These are phyloP conservation scores for Mucor lusitanicus DNA, from an alignment of 371 early-diverging fungal genomes.

Conservation along the genomic window DNA sequence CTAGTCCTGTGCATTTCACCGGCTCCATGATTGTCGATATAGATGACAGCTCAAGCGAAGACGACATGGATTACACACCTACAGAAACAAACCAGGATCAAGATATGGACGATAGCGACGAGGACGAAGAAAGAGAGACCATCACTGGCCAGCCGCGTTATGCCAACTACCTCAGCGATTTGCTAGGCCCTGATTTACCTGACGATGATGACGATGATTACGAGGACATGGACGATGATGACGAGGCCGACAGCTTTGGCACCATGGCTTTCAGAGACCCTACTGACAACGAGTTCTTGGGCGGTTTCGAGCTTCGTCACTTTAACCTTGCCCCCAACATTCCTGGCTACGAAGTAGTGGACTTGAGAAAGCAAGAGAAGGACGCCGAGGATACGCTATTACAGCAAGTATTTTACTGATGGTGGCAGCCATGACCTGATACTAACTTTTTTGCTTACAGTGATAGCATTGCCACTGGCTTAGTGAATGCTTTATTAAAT, in stretches of 20 bases:
- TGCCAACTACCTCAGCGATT: slow-evolving; percentile 20
- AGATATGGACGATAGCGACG: neutral
- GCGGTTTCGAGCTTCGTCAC: slow-evolving; percentile 31
- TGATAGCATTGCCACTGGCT: slow-evolving; percentile 27
- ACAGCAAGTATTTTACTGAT: slow-evolving; percentile 11
- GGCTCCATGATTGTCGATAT: neutral
- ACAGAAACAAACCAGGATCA: neutral
- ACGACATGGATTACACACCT: neutral
- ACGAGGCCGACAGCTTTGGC: slow-evolving; percentile 15
- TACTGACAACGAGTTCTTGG: slow-evolving; percentile 21
- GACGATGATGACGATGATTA: slow-evolving; percentile 30
- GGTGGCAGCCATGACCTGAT: too few species aligned
- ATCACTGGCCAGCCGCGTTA: slow-evolving; percentile 20
- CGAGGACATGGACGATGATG: slow-evolving; percentile 16
- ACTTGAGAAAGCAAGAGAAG: slow-evolving; percentile 25
- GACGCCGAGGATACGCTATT: slow-evolving; percentile 16
- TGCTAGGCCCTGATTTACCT: slow-evolving; percentile 29
- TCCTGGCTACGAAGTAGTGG: slow-evolving; percentile 14
- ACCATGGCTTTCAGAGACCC: slow-evolving; percentile 26
- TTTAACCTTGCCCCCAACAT: slow-evolving; percentile 19
- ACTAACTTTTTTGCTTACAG: slow-evolving; percentile 4
- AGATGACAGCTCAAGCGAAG: neutral
- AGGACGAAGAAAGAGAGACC: slow-evolving; percentile 13
- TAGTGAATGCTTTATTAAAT: slow-evolving; percentile 30
- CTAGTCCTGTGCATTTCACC: slow-evolving; percentile 6